These are phyloP conservation scores for Arthromyces matolae DNA, from an alignment of 768 basidiomycete species.

Conservation along the genomic window DNA sequence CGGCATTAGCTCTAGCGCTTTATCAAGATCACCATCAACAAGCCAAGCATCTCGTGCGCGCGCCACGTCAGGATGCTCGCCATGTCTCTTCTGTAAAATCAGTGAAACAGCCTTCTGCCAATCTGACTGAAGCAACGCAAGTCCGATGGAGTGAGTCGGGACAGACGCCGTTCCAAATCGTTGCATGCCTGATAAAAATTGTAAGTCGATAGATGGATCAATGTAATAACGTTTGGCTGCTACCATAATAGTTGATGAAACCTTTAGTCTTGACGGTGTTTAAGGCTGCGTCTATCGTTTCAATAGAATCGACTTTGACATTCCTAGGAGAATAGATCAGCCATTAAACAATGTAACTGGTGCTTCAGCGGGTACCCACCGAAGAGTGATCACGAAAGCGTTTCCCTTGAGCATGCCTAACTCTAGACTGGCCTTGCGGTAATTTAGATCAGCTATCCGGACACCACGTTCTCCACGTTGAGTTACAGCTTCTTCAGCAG, in stretches of 20 bases:
- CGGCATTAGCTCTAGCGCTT: constrained; percentile 83
- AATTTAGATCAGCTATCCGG: constrained; percentile 83
- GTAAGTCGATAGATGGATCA: constrained; percentile 12
- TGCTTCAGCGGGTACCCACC: constrained; percentile 45
- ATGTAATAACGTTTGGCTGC: constrained; percentile 2
- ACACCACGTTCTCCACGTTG: constrained; percentile 88
- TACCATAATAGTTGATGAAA: constrained; percentile 98
- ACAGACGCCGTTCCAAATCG: constrained; percentile 96
- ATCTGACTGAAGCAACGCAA: constrained; percentile 83
- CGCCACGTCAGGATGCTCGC: constrained; percentile 90
- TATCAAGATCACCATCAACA: constrained; percentile 74
- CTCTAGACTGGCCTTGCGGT: constrained; percentile 78
- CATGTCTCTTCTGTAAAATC: constrained; percentile 77
- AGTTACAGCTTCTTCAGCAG: constrained; percentile 51
- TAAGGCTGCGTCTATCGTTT: constrained; percentile 73
- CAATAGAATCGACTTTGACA: constrained; percentile 71
- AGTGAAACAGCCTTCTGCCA: constrained; percentile 87
- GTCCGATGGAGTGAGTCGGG: constrained; percentile 91
- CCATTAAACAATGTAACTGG: too few species aligned
- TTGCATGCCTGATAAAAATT: constrained; percentile 77
- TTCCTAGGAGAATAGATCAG: constrained; percentile 73
- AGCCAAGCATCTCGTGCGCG: constrained; percentile 85
- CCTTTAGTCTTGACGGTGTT: constrained; percentile 76
- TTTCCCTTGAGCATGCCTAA: constrained; percentile 97
- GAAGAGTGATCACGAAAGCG: constrained; percentile 88